These are phyloP conservation scores for Pisolithus tinctorius DNA, from an alignment of 768 basidiomycete species.

Conservation along the genomic window DNA sequence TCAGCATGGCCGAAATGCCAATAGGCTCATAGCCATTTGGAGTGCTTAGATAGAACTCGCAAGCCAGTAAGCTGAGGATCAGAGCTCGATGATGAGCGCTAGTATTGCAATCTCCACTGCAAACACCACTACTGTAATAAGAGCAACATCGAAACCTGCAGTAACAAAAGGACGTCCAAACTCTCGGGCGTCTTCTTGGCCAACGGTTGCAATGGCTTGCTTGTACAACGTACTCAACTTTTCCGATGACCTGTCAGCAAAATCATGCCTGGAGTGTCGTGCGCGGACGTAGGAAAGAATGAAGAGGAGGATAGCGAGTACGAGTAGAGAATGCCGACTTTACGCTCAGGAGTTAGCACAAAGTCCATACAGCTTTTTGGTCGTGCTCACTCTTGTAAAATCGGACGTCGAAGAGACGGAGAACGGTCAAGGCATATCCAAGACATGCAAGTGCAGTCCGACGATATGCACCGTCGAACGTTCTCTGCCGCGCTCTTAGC, in stretches of 20 bases:
- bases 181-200: conserved; percentile 52
- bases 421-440: conserved; percentile 64
- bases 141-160: conserved; percentile 67
- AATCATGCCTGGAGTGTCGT: conserved; percentile 65
- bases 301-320: conserved; percentile 56
- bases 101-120: conserved; percentile 61
- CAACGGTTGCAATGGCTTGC: conserved; percentile 45
- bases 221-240: conserved; percentile 20
- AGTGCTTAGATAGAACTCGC: no score
- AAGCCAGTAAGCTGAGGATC: neutral
- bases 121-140: conserved; percentile 44
- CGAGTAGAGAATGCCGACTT: conserved; percentile 58
- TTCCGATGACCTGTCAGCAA: conserved; percentile 54
- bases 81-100: conserved; percentile 48
- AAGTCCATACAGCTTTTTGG: no score
- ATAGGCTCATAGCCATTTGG: no score
- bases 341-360: conserved; percentile 8
- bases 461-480: conserved; percentile 77
- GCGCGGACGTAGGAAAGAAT: conserved; percentile 53
- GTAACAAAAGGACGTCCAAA: conserved; percentile 77
- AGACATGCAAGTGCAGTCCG: conserved; percentile 70
- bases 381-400: conserved; percentile 62
- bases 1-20: no score
- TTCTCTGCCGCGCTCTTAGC: conserved; percentile 72
- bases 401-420: conserved; percentile 70